Evolutionary conservation across 257 asterid species (phyloP).

Genomic region (Oldenlandia corymbosa): DNA sequence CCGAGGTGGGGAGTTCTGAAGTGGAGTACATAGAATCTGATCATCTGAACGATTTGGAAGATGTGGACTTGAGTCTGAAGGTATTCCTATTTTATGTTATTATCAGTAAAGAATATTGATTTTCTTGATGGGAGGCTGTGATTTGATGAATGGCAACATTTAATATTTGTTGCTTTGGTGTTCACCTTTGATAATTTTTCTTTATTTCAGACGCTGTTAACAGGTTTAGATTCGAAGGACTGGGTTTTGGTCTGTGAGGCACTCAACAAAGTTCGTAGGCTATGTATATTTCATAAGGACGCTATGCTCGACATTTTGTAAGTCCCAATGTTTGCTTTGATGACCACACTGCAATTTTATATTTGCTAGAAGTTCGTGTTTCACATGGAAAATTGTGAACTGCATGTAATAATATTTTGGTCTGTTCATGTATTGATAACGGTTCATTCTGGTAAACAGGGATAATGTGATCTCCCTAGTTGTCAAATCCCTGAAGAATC

Average conservation of each 20-base stretch:
- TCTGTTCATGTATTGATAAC: slow-evolving; percentile 7
- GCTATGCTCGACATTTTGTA: slow-evolving; percentile 57
- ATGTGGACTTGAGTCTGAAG: slow-evolving; percentile 51
- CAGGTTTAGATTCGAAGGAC: slow-evolving; percentile 73
- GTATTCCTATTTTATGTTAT: slow-evolving; percentile 28
- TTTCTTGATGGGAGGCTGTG: not conserved
- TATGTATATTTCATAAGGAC: slow-evolving; percentile 75
- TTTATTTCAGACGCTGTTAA: slow-evolving; percentile 51
- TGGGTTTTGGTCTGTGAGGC: slow-evolving; percentile 83
- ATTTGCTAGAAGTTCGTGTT: slow-evolving; percentile 12
- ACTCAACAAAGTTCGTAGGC: slow-evolving; percentile 70
- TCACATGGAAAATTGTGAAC: slow-evolving; percentile 1
- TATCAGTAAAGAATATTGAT: not conserved
- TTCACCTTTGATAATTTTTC: not conserved
- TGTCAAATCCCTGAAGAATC: slow-evolving; percentile 79
- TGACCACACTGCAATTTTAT: slow-evolving; percentile 9
- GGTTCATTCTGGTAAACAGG: slow-evolving; percentile 37
- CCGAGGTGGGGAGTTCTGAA: slow-evolving; percentile 43
- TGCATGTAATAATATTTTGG: slow-evolving; percentile 4
- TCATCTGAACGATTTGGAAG: slow-evolving; percentile 64
- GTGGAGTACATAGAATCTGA: slow-evolving; percentile 83
- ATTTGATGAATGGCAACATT: not conserved
- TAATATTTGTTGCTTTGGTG: not conserved
- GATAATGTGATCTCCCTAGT: slow-evolving; percentile 49
- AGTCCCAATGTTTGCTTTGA: slow-evolving; percentile 30